Conservation (phyloP, 2,329 filamentous ascomycete genomes). For the Macrophomina tecta region DNA sequence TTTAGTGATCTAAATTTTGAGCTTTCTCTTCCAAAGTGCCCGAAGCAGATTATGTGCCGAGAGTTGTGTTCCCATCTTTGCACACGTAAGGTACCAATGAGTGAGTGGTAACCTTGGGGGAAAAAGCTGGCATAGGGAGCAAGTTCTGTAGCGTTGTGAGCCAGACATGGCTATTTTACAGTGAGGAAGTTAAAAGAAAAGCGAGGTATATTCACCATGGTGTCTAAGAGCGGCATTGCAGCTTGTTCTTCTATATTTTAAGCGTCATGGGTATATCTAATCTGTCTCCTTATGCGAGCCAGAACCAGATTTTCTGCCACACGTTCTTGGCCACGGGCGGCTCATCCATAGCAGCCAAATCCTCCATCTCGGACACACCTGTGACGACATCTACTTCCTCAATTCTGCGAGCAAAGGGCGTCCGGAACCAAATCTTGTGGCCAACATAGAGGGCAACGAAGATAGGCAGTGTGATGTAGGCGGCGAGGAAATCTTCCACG, state of each 20-base stretch:
- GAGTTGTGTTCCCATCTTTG: no score
- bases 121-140: no score
- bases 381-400: conserved; percentile 42
- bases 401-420: conserved; percentile 37
- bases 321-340: conserved; percentile 44
- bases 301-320: conserved; percentile 43
- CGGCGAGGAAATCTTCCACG: background rate
- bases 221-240: no score
- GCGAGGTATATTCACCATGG: no score
- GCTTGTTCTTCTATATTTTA: background rate
- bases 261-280: background rate
- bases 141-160: no score
- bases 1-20: no score
- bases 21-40: no score
- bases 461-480: conserved; percentile 41
- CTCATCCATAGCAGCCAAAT: conserved; percentile 41
- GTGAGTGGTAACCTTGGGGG: no score
- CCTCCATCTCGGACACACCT: conserved; percentile 45
- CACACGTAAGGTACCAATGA: no score
- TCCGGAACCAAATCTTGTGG: conserved; percentile 41
- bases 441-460: conserved; percentile 43
- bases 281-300: conserved; percentile 40
- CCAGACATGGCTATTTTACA: no score
- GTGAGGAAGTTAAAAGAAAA: no score
- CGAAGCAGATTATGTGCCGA: no score